Conservation (phyloP, 2,329 filamentous ascomycete species). For the Dothidotthia symphoricarpi region DNA sequence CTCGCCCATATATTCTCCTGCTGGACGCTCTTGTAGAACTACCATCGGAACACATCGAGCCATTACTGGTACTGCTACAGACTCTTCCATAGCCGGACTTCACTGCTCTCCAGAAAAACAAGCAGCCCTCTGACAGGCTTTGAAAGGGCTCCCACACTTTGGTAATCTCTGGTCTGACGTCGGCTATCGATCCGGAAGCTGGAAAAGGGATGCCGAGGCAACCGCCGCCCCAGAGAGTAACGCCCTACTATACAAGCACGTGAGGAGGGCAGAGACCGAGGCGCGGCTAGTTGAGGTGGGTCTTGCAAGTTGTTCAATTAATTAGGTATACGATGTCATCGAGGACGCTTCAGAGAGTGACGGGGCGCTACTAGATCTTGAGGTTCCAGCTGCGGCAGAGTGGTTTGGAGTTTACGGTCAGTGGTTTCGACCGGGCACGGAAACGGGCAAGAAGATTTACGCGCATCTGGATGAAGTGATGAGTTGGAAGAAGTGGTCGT, state of each 20-base stretch:
- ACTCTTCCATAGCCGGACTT: constrained; percentile 4
- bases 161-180: constrained; percentile 8
- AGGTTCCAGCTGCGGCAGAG: too few species aligned
- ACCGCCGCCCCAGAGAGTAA: background rate
- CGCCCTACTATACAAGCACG: background rate
- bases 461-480: too few species aligned
- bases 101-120: background rate
- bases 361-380: constrained; percentile 4
- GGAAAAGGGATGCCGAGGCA: background rate
- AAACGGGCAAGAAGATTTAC: too few species aligned
- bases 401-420: too few species aligned
- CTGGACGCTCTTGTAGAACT: constrained; percentile 10
- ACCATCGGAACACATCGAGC: background rate
- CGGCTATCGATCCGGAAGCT: constrained; percentile 1
- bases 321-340: constrained; percentile 7
- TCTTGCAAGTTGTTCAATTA: constrained; percentile 4
- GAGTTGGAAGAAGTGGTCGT: too few species aligned
- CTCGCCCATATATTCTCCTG: constrained; percentile 3
- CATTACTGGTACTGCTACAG: constrained; percentile 3
- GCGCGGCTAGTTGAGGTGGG: constrained; percentile 1
- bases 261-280: constrained; percentile 5
- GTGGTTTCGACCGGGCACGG: too few species aligned
- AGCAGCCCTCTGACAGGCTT: too few species aligned
- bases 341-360: constrained; percentile 6
- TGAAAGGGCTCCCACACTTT: constrained; percentile 5